Evolutionary conservation across 441 rosid species (phyloP), one percentile per base, ranked within the genome.

Genomic region (Flueggea neowawraea): DNA sequence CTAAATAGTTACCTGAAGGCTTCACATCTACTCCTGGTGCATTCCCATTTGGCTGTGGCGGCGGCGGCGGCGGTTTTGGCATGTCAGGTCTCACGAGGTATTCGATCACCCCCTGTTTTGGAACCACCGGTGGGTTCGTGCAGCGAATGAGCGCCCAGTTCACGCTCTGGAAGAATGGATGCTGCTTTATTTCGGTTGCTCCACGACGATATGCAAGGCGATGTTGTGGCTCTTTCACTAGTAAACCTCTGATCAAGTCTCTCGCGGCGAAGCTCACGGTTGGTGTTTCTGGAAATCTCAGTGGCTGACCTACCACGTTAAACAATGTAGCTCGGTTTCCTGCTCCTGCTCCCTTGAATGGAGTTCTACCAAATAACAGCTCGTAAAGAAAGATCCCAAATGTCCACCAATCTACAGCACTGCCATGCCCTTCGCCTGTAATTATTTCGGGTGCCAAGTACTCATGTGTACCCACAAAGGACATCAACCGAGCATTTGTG

Each of bases 131-230:
- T 1, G 98, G 94, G 57, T 66, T 90, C 4, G 96, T 76, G 43
- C 98, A 92, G 6, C 98, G 84, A 55, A 89, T 88, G 67, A 90
- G 84, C 16, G 97, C 97, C 95, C 96, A 90, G 13, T 88, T 88
- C 16, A 84, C 73, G 13, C 86, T 85, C 63, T 92, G 95, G 58
- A 89, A 89, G 79, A 92, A 92, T 2, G 93, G 95, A 61, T 92
- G 98, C 67, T 85, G 96, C 62, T 92, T 92, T 6, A 92, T 73
- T 77, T 92, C 98, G 0, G 98, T 91, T 16, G 98, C 98, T 39
- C 98, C 98, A 52, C 97, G 86, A 67, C 90, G 85, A 44, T 86
- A 88, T 10, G 94, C 96, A 63, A 90, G 76, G 45, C 98, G 76
- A 47, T 87, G 83, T 63, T 89, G 95, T 6, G 98, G 98, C 66